A percentile compares a stretch with the other conserved stretches of the same genome.
Evolutionary conservation across 345 rosid species (phyloP).

Genomic region (Eucalyptus decipiens): DNA sequence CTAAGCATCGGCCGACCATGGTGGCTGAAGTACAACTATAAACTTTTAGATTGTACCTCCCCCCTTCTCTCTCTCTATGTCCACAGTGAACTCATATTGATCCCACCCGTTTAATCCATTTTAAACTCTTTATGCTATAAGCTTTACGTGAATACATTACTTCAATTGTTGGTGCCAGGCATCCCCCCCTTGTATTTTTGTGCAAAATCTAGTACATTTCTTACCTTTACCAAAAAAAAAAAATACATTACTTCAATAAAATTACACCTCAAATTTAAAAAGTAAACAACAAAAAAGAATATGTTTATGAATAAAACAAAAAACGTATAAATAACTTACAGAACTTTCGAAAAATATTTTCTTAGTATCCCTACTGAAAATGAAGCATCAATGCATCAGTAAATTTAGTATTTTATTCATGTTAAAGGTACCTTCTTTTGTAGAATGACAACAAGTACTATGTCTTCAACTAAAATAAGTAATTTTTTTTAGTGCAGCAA

Average conservation of each 20-base stretch:
- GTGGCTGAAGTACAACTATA: neutral
- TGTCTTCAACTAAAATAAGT: neutral
- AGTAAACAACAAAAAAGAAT: too few species aligned
- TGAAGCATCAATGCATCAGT: neutral
- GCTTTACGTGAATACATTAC: neutral
- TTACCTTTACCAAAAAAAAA: too few species aligned
- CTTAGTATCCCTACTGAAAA: neutral
- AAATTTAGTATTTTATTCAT: neutral
- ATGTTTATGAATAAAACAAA: too few species aligned
- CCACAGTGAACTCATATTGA: neutral
- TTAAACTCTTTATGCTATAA: neutral
- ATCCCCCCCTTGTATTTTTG: too few species aligned
- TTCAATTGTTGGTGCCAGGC: too few species aligned
- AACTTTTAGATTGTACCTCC: neutral
- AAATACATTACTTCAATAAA: too few species aligned
- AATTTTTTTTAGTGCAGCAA: neutral
- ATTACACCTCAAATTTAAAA: neutral
- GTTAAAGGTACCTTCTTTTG: neutral
- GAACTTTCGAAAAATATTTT: neutral
- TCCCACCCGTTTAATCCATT: neutral
- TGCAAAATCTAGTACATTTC: too few species aligned
- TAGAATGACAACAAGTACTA: neutral
- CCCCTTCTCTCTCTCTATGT: neutral
- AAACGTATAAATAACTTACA: too few species aligned
- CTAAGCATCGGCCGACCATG: fast-evolving